Percentiles rank a stretch among this genome's conserved stretches.
These are phyloP conservation scores for Blumeria hordei DNA, from an alignment of 2,329 filamentous ascomycete species.

Conservation along the genomic window DNA sequence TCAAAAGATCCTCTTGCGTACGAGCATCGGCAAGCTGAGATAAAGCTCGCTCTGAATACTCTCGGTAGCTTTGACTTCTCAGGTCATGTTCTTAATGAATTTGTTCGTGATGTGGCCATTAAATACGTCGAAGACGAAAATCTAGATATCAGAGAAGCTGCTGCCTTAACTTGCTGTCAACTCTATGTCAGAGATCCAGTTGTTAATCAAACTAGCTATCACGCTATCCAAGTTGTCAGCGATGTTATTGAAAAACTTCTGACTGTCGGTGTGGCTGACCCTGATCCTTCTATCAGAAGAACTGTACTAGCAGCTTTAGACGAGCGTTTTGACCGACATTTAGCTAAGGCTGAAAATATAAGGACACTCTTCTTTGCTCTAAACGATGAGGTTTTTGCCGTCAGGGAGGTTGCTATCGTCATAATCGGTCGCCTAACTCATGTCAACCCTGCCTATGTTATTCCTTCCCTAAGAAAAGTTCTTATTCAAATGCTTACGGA, in stretches of 20 bases:
- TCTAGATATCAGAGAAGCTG: constrained; percentile 75
- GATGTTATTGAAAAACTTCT: constrained; percentile 94
- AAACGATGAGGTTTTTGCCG: constrained; percentile 82
- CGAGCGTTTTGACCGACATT: constrained; percentile 77
- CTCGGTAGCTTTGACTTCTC: constrained; percentile 95
- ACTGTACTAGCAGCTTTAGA: constrained; percentile 80
- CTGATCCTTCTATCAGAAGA: constrained; percentile 65
- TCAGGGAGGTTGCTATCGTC: constrained; percentile 81
- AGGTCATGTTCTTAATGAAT: constrained; percentile 86
- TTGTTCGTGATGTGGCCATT: constrained; percentile 92
- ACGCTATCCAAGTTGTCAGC: constrained; percentile 88
- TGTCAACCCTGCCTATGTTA: constrained; percentile 90
- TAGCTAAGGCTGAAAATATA: constrained; percentile 96
- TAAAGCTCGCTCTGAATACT: constrained; percentile 81
- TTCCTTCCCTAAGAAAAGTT: constrained; percentile 81
- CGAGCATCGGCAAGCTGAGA: constrained; percentile 60
- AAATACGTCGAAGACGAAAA: constrained; percentile 96
- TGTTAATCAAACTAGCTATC: constrained; percentile 90
- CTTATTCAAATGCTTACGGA: constrained; percentile 91
- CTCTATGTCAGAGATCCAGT: constrained; percentile 93
- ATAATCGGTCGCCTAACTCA: constrained; percentile 85
- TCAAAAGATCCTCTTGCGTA: constrained; percentile 63
- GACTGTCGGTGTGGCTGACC: constrained; percentile 82
- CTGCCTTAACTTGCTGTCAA: constrained; percentile 90
- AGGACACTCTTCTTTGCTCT: constrained; percentile 84